Conservation (phyloP, 2,329 filamentous ascomycete genomes). For the Penicillium sp. region DNA sequence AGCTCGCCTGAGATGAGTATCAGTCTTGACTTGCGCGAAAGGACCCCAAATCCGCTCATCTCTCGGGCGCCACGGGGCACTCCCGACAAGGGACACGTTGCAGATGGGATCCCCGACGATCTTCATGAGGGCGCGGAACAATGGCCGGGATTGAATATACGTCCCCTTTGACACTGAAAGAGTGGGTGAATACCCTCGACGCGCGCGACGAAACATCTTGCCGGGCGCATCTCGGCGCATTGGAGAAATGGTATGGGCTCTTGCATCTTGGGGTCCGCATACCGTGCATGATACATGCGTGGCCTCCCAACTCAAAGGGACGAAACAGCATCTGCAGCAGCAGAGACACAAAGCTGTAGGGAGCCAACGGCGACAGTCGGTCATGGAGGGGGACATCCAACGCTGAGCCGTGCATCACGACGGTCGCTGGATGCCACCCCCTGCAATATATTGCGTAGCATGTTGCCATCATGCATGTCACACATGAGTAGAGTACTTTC, state of each 20-base stretch:
- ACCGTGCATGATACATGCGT: slow-evolving; percentile 3
- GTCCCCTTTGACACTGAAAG: too few relatives aligned
- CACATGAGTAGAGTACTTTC: background rate
- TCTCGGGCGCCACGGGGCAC: too few relatives aligned
- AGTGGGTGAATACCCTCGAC: too few relatives aligned
- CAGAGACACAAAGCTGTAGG: too few relatives aligned
- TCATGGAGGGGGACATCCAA: slow-evolving; percentile 19
- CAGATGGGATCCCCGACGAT: too few relatives aligned
- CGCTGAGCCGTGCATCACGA: slow-evolving; percentile 17
- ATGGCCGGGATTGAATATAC: too few relatives aligned
- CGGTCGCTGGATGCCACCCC: slow-evolving; percentile 1
- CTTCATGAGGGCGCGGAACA: too few relatives aligned
- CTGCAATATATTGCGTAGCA: slow-evolving; percentile 13
- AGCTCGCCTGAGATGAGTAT: too few relatives aligned
- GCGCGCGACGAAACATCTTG: too few relatives aligned
- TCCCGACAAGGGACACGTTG: too few relatives aligned
- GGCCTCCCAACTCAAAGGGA: slow-evolving; percentile 11
- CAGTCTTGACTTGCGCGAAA: too few relatives aligned
- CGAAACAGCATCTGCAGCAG: slow-evolving; percentile 14
- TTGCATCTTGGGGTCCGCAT: slow-evolving; percentile 3
- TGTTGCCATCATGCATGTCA: slow-evolving; percentile 5
- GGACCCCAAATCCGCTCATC: too few relatives aligned
- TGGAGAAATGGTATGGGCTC: background rate
- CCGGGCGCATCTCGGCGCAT: slow-evolving; percentile 7
- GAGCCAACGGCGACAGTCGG: slow-evolving; percentile 6